Base-by-base conservation (phyloP, 1,139 yeast genomes). In the Pichia sp. region DNA sequence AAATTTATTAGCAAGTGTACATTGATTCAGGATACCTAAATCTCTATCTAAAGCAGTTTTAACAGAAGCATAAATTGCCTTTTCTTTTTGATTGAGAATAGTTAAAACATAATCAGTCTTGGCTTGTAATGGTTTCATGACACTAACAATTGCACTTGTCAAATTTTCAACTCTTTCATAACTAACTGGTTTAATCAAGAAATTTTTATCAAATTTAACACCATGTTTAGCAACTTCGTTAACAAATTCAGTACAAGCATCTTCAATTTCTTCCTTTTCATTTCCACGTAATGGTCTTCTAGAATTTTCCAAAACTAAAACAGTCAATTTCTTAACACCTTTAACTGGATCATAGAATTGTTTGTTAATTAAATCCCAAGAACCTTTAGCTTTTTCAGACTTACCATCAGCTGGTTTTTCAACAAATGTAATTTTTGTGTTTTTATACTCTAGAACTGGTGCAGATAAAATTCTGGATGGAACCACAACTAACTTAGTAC, bases 381-480 rank as follows among this genome's bases (percentile, higher is more conserved):
- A 50, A 38, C 54, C 56, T 26, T 53, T 52, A 13, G 43, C 38
- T n/a, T 48, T 46, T 37, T 50, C 56, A 19, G 49, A 42, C 30
- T 48, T 52, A 28, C 55, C 56, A 43, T 50, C 54, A 24, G 47
- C 48, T 1, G 49, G 38, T 11, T 46, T 49, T 35, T 50, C 50
- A 32, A 22, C 27, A 31, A 36, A 52, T 14, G 29, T 28, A 31
- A 50, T 42, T 16, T 41, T 37, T 6, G 48, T 40, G 22, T 49
- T 51, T 23, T 47, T 49, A 32, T 51, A 52, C 10, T 49, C 43
- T 19, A 53, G 42, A 27, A 38, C 35, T 8, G 53, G 52, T 20
- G 54, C 52, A 21, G 45, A 13, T 21, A 52, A 40, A 36, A 53
- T 46, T 45, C 57, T 51, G 4, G 56, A 50, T 18, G 56, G 57